A percentile compares a stretch with the other conserved stretches of the same genome.
phyloP scores from a whole-genome alignment of 2,329 filamentous ascomycete genomes.

The Ophiocordyceps australis region DNA sequence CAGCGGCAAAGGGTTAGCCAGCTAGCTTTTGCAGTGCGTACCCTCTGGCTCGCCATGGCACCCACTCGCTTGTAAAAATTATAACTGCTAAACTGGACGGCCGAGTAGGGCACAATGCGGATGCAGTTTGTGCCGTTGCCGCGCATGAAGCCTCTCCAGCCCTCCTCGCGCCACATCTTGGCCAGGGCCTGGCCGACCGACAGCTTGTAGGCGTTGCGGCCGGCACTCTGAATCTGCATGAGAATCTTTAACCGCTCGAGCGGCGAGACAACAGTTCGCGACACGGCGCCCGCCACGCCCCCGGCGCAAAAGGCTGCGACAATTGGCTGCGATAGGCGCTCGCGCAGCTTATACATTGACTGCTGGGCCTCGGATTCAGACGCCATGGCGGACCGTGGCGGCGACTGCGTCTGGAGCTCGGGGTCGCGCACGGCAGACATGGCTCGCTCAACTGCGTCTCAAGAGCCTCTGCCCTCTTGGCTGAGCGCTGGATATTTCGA shows the following conservation, averaged over 20 bases:
- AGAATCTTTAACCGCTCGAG: slow-evolving; percentile 93
- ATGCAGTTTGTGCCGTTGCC: slow-evolving; percentile 98
- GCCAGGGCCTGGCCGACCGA: slow-evolving; percentile 73
- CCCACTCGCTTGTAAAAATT: slow-evolving; percentile 88
- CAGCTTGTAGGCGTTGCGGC: slow-evolving; percentile 82
- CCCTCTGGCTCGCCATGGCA: neutral
- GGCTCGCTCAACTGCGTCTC: slow-evolving; percentile 6
- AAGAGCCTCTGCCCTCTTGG: slow-evolving; percentile 5
- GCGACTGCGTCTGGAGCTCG: slow-evolving; percentile 3
- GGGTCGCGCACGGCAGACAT: slow-evolving; percentile 13
- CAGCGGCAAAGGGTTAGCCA: slow-evolving; percentile 2
- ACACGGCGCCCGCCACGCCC: slow-evolving; percentile 90
- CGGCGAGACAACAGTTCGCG: slow-evolving; percentile 88
- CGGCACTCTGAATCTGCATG: slow-evolving; percentile 87
- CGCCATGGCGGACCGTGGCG: no score
- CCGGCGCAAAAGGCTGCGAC: slow-evolving; percentile 86
- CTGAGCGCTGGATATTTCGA: slow-evolving; percentile 4
- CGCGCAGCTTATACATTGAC: slow-evolving; percentile 17
- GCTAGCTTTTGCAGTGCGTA: no score
- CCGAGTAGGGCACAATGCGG: slow-evolving; percentile 93
- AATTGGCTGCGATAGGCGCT: slow-evolving; percentile 60
- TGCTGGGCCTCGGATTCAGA: no score
- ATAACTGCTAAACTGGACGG: slow-evolving; percentile 95
- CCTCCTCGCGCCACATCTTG: slow-evolving; percentile 96
- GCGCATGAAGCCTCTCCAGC: slow-evolving; percentile 92